These are phyloP conservation scores for Baudoinia panamericana DNA, from an alignment of 495 filamentous ascomycete genomes.

Conservation along the genomic window DNA sequence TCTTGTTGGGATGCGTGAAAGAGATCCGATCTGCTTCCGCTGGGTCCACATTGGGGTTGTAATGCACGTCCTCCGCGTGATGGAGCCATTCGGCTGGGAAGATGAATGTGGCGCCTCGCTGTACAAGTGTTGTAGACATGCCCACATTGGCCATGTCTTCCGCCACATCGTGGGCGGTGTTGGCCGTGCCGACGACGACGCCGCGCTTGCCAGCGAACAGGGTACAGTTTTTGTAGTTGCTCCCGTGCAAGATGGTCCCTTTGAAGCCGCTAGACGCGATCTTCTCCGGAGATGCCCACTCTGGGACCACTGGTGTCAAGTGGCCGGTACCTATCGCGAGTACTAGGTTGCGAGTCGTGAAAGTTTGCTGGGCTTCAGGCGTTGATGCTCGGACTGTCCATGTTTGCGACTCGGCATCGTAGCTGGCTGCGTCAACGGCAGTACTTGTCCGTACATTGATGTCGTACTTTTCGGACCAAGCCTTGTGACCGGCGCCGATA, in stretches of 20 bases:
- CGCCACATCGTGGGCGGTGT: constrained; percentile 37
- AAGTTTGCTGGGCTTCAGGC: background rate
- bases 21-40: constrained; percentile 24
- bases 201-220: constrained; percentile 30
- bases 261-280: constrained; percentile 19
- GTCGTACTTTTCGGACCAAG: constrained; percentile 28
- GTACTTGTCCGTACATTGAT: constrained; percentile 28
- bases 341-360: constrained; percentile 11
- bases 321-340: constrained; percentile 7
- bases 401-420: constrained; percentile 16
- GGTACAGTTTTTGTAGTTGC: constrained; percentile 23
- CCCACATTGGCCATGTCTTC: constrained; percentile 33
- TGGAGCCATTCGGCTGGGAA: constrained; percentile 24
- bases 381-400: constrained; percentile 24
- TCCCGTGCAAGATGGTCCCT: constrained; percentile 31
- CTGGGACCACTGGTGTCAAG: constrained; percentile 3
- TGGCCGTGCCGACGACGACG: constrained; percentile 35
- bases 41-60: constrained; percentile 25
- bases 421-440: constrained; percentile 24
- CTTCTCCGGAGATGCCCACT: constrained; percentile 4
- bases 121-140: constrained; percentile 32
- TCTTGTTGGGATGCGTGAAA: constrained; percentile 21
- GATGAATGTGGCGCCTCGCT: constrained; percentile 24
- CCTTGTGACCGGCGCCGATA: constrained; percentile 27
- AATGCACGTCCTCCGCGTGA: constrained; percentile 14